Evolutionary conservation across 352 stramenopile genomes (phyloP).

Genomic region (Phytopythium helicoides): DNA sequence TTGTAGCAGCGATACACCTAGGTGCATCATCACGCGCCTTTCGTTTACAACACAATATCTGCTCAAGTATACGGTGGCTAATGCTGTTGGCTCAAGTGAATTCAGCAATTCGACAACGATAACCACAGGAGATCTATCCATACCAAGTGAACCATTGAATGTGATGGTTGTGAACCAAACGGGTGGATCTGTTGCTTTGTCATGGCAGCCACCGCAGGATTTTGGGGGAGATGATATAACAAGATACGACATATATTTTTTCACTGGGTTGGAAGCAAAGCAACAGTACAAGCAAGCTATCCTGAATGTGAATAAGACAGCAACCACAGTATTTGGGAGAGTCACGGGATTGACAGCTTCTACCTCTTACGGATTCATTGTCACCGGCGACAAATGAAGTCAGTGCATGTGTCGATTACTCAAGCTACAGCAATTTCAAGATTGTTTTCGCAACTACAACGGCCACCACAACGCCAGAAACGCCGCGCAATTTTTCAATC

Average conservation of each 20-base stretch:
- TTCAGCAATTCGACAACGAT: conserved; percentile 28
- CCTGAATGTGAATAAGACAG: conserved; percentile 15
- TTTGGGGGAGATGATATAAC: conserved; percentile 51
- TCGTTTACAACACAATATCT: conserved; percentile 42
- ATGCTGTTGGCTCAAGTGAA: conserved; percentile 38
- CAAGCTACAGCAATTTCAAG: conserved; percentile 18
- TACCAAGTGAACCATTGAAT: conserved; percentile 35
- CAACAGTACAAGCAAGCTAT: conserved; percentile 35
- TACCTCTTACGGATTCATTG: conserved; percentile 52
- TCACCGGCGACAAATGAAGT: conserved; percentile 54
- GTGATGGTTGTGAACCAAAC: conserved; percentile 22
- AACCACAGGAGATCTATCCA: conserved; percentile 39
- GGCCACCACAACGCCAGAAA: conserved; percentile 26
- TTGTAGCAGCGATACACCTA: conserved; percentile 23
- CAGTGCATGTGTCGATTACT: conserved; percentile 34
- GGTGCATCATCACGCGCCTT: conserved; percentile 25
- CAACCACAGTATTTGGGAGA: conserved; percentile 24
- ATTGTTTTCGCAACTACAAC: conserved; percentile 37
- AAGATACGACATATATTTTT: conserved; percentile 45
- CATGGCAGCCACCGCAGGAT: conserved; percentile 46
- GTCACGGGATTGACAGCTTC: conserved; percentile 40
- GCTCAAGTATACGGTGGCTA: conserved; percentile 41
- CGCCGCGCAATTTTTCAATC: conserved; percentile 28
- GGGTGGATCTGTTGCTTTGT: conserved; percentile 35
- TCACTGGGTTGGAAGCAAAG: conserved; percentile 24